These are phyloP conservation scores for Nyssa sinensis DNA, from an alignment of 148 eudicot genomes.

Conservation along the genomic window DNA sequence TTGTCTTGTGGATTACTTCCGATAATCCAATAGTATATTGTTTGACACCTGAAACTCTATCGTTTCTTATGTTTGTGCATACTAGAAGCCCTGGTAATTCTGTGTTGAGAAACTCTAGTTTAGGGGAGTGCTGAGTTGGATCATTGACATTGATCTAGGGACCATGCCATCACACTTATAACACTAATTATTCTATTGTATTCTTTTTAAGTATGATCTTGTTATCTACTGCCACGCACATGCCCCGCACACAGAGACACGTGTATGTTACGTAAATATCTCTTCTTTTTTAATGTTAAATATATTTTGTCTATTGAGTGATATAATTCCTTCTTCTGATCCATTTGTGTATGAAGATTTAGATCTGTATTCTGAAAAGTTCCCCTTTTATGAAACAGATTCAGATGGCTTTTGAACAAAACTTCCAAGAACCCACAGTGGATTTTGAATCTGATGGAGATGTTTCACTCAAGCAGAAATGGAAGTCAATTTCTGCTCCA, in stretches of 20 bases:
- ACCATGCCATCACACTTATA: neutral
- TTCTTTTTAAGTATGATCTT: neutral
- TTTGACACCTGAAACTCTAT: neutral
- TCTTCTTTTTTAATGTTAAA: neutral
- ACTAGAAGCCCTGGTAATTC: neutral
- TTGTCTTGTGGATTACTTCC: neutral
- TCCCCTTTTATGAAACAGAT: constrained; percentile 10
- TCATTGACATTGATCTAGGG: neutral
- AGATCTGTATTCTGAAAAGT: neutral
- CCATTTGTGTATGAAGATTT: no score
- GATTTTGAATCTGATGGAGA: constrained; percentile 33
- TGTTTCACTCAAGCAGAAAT: constrained; percentile 24
- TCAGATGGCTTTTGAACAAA: constrained; percentile 56
- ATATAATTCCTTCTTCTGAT: no score
- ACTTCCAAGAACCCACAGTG: constrained; percentile 27
- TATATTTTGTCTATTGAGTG: neutral
- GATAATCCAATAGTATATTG: no score
- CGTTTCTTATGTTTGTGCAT: neutral
- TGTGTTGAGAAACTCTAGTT: neutral
- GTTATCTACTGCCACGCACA: neutral
- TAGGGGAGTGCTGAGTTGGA: neutral
- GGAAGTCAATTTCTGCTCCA: constrained; percentile 27
- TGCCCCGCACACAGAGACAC: neutral
- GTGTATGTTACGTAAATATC: neutral
- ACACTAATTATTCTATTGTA: neutral